These are phyloP conservation scores for Verticillium albo-atrum DNA, from an alignment of 2,329 filamentous ascomycete genomes.

Conservation along the genomic window DNA sequence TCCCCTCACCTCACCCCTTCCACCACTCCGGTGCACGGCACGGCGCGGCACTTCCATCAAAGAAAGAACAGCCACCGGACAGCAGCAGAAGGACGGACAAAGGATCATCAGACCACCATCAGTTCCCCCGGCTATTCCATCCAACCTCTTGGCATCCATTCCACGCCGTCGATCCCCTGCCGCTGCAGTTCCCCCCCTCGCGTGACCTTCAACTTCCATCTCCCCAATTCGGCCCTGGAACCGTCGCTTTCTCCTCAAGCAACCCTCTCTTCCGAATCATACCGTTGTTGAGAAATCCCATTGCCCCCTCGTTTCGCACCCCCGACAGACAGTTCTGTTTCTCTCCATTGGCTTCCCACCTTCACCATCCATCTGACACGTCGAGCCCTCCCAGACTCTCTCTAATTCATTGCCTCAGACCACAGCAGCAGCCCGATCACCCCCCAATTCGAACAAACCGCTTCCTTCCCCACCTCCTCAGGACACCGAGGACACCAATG, in stretches of 20 bases:
- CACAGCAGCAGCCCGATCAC: slow-evolving; percentile 10
- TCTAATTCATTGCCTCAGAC: neutral
- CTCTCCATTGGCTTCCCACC: neutral
- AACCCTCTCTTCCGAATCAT: neutral
- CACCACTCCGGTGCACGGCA: neutral
- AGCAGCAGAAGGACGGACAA: neutral
- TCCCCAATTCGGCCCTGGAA: neutral
- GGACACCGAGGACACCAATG: slow-evolving; percentile 34
- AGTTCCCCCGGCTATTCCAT: neutral
- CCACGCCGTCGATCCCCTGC: neutral
- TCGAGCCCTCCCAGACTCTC: neutral
- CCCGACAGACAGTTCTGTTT: neutral
- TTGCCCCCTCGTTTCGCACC: neutral
- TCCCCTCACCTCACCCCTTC: neutral
- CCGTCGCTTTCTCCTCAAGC: neutral
- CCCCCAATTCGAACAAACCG: slow-evolving; percentile 50
- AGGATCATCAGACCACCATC: neutral
- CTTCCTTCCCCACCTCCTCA: slow-evolving; percentile 48
- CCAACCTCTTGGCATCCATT: neutral
- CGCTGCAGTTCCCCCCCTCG: neutral
- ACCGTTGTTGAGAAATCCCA: neutral
- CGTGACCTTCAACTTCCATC: neutral
- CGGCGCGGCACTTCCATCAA: neutral
- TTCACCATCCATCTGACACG: neutral
- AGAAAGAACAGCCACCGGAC: neutral